A percentile compares a stretch with the other conserved stretches of the same genome.
Evolutionary conservation across 768 basidiomycete species (phyloP).

Genomic region (Imleria badia): DNA sequence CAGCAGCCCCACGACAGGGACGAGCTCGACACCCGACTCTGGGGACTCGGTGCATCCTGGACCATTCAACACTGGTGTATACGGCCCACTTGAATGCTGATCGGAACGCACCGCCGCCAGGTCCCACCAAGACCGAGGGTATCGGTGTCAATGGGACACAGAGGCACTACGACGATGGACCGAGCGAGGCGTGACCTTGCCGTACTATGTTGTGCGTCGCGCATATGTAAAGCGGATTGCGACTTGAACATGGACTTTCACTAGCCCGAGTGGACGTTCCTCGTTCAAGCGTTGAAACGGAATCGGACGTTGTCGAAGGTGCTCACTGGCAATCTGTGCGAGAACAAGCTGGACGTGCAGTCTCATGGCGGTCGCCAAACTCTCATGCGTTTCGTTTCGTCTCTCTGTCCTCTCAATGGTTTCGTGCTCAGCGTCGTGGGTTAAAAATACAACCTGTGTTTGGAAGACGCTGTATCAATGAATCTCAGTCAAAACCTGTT

Average conservation of each 20-base stretch:
- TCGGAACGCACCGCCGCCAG: too few relatives aligned
- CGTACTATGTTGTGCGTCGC: too few relatives aligned
- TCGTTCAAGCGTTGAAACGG: conserved; percentile 93
- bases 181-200: conserved; percentile 79
- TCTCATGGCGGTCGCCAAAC: conserved; percentile 79
- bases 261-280: conserved; percentile 77
- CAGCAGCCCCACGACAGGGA: too few relatives aligned
- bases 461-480: conserved; percentile 95
- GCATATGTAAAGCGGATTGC: too few relatives aligned
- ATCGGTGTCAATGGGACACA: not conserved
- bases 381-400: conserved; percentile 51
- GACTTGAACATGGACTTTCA: conserved; percentile 15
- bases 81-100: too few relatives aligned
- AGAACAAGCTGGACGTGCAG: conserved; percentile 90
- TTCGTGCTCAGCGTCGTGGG: not conserved
- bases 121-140: not conserved
- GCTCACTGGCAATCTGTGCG: conserved; percentile 87
- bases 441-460: conserved; percentile 90
- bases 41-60: too few relatives aligned
- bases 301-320: conserved; percentile 95
- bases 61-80: too few relatives aligned
- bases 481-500: conserved; percentile 91
- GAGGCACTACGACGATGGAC: conserved; percentile 39
- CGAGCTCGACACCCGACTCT: too few relatives aligned
- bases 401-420: not conserved